Conservation (phyloP, 164 flowering plant genomes). For the Cinnamomum chago region DNA sequence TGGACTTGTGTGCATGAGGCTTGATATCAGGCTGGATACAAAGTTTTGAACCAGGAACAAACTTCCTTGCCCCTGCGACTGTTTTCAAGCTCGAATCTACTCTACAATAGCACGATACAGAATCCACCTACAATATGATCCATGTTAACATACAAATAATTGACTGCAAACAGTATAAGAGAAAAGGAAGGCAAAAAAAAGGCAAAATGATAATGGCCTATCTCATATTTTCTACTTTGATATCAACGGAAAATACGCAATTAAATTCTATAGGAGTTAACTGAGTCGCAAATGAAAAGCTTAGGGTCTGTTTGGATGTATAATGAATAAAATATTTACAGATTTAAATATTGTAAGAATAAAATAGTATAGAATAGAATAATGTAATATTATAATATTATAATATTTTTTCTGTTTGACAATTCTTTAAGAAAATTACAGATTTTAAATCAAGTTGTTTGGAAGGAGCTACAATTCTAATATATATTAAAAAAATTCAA, state of each 20-base stretch:
- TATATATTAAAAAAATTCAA: no score
- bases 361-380: no score
- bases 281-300: no score
- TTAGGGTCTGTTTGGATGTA: no score
- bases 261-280: not conserved
- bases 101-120: constrained; percentile 84
- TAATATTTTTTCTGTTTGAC: no score
- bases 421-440: no score
- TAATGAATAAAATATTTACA: no score
- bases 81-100: constrained; percentile 83
- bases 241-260: not conserved
- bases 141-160: constrained; percentile 11
- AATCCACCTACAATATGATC: constrained; percentile 63
- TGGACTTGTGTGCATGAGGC: constrained; percentile 67
- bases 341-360: no score
- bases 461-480: no score
- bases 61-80: constrained; percentile 80
- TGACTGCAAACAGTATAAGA: not conserved
- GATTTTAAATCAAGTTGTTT: no score
- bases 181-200: not conserved
- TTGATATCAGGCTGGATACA: constrained; percentile 87
- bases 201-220: not conserved
- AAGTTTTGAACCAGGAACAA: constrained; percentile 82
- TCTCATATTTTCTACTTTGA: not conserved
- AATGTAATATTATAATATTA: no score